These are phyloP conservation scores for Ganoderma lucidum DNA, from an alignment of 1,284 basidiomycete species.

Conservation along the genomic window DNA sequence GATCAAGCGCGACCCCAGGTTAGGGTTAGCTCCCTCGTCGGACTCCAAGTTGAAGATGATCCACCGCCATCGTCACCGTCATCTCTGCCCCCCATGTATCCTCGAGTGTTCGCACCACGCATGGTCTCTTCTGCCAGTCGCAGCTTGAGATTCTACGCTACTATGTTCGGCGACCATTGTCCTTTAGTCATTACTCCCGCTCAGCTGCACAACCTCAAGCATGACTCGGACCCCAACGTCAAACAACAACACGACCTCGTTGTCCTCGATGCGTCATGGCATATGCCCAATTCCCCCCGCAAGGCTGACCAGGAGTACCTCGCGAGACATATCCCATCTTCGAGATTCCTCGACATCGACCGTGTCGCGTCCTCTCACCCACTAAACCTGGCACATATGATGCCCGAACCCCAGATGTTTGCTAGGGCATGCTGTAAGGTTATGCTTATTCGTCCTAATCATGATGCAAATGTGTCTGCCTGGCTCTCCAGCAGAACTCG, in stretches of 20 bases:
- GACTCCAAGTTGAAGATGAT: no score
- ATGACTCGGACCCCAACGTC: neutral
- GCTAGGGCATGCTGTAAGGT: slow-evolving; percentile 80
- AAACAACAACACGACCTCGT: slow-evolving; percentile 45
- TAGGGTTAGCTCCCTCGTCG: slow-evolving; percentile 20
- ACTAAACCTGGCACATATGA: slow-evolving; percentile 92
- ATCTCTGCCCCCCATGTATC: slow-evolving; percentile 19
- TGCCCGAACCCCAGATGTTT: slow-evolving; percentile 82
- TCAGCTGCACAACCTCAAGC: slow-evolving; percentile 48
- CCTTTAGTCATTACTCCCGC: slow-evolving; percentile 63
- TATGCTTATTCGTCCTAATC: slow-evolving; percentile 5
- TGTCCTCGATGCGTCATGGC: slow-evolving; percentile 84
- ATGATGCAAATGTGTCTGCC: neutral
- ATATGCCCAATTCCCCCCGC: slow-evolving; percentile 85
- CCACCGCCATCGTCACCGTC: neutral
- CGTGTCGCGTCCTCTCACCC: slow-evolving; percentile 73
- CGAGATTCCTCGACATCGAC: slow-evolving; percentile 88
- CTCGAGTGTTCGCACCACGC: slow-evolving; percentile 26
- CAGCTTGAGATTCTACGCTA: slow-evolving; percentile 20
- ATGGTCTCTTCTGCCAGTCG: slow-evolving; percentile 17
- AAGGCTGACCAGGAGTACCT: slow-evolving; percentile 71
- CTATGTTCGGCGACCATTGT: slow-evolving; percentile 40
- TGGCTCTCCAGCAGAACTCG: slow-evolving; percentile 65
- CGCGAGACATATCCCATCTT: slow-evolving; percentile 74
- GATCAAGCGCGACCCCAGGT: slow-evolving; percentile 21